Evolutionary conservation across 768 basidiomycete species (phyloP).

Genomic region (Austroboletus eburneus): DNA sequence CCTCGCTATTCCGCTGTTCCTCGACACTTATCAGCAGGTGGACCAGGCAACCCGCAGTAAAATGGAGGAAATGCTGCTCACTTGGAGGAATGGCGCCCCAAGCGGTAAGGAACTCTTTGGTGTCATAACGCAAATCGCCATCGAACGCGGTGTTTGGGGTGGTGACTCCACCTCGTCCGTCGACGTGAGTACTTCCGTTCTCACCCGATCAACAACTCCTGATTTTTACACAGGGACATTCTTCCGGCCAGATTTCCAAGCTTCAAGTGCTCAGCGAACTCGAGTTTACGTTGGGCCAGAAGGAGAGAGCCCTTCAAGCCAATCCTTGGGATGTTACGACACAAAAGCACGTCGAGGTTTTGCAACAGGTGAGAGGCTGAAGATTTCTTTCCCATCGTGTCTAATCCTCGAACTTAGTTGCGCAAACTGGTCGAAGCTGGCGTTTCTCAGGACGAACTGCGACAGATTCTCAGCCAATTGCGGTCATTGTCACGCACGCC

Average conservation of each 20-base stretch:
- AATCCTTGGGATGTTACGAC: conserved; percentile 71
- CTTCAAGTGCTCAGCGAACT: conserved; percentile 80
- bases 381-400: neutral
- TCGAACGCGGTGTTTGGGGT: conserved; percentile 84
- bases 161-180: conserved; percentile 38
- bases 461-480: conserved; percentile 69
- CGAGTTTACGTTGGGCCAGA: conserved; percentile 76
- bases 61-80: conserved; percentile 97
- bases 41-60: conserved; percentile 83
- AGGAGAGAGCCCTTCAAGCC: conserved; percentile 65
- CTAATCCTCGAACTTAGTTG: conserved; percentile 38
- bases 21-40: conserved; percentile 84
- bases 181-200: conserved; percentile 34
- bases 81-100: conserved; percentile 89
- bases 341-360: conserved; percentile 68
- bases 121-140: conserved; percentile 67
- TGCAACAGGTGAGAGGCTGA: conserved; percentile 65
- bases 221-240: conserved; percentile 30
- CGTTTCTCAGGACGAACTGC: conserved; percentile 75
- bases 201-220: neutral
- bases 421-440: conserved; percentile 72
- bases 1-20: conserved; percentile 78
- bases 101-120: conserved; percentile 83
- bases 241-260: conserved; percentile 55
- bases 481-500: conserved; percentile 52